Base-by-base conservation (phyloP, 1,139 yeast genomes). In the Pichia norvegensis region DNA sequence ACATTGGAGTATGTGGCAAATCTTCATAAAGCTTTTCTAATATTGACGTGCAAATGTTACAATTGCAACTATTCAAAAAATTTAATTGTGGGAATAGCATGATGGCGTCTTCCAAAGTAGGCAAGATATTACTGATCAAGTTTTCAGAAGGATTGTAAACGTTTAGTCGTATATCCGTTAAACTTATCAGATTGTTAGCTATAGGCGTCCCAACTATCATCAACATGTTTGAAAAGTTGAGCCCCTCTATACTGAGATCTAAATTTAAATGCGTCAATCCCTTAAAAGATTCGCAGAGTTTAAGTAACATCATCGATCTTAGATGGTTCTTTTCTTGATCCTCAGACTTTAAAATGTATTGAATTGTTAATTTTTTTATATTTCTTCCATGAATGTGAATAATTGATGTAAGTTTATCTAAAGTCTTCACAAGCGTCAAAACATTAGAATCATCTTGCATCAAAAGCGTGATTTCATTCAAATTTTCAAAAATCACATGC, bases 151-250 rank as follows among this genome's bases (percentile, higher is more conserved):
- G 64, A n/a, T 47, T 39, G 33, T 46, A 46, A 10, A 60, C 49
- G 45, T 58, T 58, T 21, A 61, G 45, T 14, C 59, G 43, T 11
- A 61, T 46, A 40, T 59, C 60, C 16, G 47, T 40, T 13, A 61
- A 42, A 4, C 61, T 47, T 3, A 36, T 8, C 21, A 49, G 40
- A 43, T 60, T 58, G 38, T 55, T 57, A 10, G 59, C 44, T 14
- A 60, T 46, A 4, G 62, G 60, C 2, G 62, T 51, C 2, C 62
- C 64, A 7, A 61, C 38, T 21, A 61, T 57, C 64, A 60, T 60
- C 23, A 60, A 47, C 29, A 61, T 39, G 43, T 60, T 59, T 1
- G 63, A 57, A 19, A 60, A 46, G 43, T 56, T 52, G 27, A 60
- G 45, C 1, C 58, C 60, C 33, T 50, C 54, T 16, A 61, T 58